Percentiles rank a stretch among this genome's conserved stretches.
phyloP scores from a whole-genome alignment of 2,329 filamentous ascomycete species.

The Alternaria tenuissima region DNA sequence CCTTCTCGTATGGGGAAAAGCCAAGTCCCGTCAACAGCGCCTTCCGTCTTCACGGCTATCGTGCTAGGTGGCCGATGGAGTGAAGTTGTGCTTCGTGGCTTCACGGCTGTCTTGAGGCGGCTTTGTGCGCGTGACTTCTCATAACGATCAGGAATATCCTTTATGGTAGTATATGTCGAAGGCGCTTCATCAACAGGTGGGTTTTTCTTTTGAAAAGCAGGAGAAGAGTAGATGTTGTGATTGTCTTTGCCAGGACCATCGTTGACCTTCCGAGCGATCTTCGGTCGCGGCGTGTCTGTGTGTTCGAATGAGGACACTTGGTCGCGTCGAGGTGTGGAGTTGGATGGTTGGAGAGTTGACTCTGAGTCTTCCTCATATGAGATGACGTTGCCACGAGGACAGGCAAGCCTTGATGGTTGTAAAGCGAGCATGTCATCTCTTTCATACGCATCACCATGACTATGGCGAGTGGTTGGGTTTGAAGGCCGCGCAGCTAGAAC shows the following conservation, averaged over 20 bases:
- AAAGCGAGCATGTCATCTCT: too few species aligned
- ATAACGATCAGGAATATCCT: neutral
- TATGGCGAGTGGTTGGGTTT: too few species aligned
- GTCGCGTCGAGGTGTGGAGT: neutral
- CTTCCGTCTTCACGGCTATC: neutral
- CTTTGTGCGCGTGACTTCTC: neutral
- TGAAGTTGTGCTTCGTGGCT: neutral
- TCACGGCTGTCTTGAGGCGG: neutral
- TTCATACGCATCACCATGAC: too few species aligned
- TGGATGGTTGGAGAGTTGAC: neutral
- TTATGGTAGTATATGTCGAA: neutral
- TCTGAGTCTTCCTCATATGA: neutral
- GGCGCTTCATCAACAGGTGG: neutral
- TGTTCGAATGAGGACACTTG: neutral
- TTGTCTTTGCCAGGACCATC: neutral
- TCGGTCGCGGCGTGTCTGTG: neutral
- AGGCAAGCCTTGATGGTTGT: neutral
- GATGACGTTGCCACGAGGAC: neutral
- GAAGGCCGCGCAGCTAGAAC: too few species aligned
- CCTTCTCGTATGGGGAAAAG: neutral
- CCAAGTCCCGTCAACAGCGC: neutral
- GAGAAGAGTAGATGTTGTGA: neutral
- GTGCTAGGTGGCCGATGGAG: neutral
- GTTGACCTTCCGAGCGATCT: neutral
- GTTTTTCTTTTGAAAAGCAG: neutral